Conservation (phyloP, 2,329 filamentous ascomycete genomes). For the Colletotrichum spinosum region DNA sequence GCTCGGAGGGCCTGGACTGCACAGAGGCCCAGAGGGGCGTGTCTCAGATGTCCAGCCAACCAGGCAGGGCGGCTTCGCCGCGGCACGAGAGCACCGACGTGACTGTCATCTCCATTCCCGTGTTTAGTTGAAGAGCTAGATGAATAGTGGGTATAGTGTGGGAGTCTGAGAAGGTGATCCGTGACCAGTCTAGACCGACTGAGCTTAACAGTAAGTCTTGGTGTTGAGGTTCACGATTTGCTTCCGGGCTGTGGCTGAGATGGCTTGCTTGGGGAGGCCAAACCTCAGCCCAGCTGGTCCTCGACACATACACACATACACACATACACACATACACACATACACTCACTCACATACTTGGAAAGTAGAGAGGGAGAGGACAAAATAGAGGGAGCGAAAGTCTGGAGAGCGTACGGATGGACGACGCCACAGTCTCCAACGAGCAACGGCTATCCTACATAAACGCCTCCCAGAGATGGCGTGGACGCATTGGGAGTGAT, state of each 20-base stretch:
- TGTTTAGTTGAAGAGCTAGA: conserved; percentile 4
- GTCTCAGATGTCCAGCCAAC: conserved; percentile 8
- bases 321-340: too few relatives aligned
- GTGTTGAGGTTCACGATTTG: not conserved
- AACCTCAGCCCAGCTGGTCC: not conserved
- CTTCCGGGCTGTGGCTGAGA: conserved; percentile 23
- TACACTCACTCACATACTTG: too few relatives aligned
- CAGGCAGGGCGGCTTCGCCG: conserved; percentile 9
- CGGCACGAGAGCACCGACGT: conserved; percentile 3
- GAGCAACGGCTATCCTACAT: conserved; percentile 16
- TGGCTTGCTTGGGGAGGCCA: not conserved
- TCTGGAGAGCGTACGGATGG: not conserved
- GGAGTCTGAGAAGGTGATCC: not conserved
- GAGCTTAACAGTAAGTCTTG: not conserved
- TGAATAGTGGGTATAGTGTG: not conserved
- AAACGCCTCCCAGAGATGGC: conserved; percentile 1
- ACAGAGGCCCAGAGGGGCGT: not conserved
- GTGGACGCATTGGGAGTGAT: conserved; percentile 23
- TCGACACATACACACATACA: too few relatives aligned
- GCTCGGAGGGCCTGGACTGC: conserved; percentile 10
- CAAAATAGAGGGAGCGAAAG: not conserved
- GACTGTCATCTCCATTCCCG: conserved; percentile 19
- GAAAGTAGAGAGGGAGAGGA: not conserved
- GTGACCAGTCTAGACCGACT: not conserved
- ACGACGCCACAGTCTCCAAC: conserved; percentile 11